Percentiles rank a stretch among this genome's conserved stretches.
These are phyloP conservation scores for Hibiscus tridactylites DNA, from an alignment of 345 rosid species.

Conservation along the genomic window DNA sequence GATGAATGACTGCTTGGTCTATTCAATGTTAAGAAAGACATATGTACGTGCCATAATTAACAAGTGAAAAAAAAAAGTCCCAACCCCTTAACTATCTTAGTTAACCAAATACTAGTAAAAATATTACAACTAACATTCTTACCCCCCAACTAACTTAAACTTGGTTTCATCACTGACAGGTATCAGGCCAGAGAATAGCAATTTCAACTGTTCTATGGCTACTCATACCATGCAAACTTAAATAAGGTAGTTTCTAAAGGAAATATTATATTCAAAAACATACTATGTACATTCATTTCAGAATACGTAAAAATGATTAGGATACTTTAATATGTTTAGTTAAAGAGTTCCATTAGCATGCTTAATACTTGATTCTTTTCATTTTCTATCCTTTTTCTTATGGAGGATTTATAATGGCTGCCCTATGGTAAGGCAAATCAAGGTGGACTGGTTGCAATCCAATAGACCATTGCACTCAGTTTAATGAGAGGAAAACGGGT, in stretches of 20 bases:
- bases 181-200: not conserved
- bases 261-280: not conserved
- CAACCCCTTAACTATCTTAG: not conserved
- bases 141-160: not conserved
- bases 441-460: not conserved
- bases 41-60: not conserved
- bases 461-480: not conserved
- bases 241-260: not conserved
- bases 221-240: not conserved
- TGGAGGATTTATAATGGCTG: not conserved
- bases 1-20: not conserved
- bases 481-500: not conserved
- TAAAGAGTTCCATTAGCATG: not conserved
- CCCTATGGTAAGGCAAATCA: not conserved
- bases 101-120: not conserved
- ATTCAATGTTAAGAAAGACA: not conserved
- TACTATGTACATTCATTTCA: not conserved
- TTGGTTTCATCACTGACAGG: not conserved
- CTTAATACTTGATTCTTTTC: not conserved
- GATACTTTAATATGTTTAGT: not conserved
- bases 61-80: not conserved
- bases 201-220: not conserved
- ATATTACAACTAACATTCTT: not conserved
- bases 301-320: not conserved
- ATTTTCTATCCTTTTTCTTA: not conserved